phyloP scores from a whole-genome alignment of 1,284 basidiomycete genomes.

The Fomitopsis betulina region DNA sequence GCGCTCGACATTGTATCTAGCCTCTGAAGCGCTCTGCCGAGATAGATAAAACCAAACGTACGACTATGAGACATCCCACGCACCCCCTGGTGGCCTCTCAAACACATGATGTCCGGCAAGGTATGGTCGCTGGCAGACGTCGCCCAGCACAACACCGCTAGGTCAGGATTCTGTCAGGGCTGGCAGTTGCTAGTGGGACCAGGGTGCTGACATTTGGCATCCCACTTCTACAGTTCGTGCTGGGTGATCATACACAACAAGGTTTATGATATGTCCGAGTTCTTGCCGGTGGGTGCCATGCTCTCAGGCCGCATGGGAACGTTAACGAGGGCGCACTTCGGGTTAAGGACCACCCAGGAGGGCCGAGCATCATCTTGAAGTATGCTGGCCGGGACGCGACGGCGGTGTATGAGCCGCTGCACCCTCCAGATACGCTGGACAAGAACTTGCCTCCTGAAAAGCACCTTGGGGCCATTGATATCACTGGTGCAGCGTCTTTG shows the following conservation, averaged over 20 bases:
- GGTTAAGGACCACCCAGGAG: conserved; percentile 76
- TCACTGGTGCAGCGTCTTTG: conserved; percentile 42
- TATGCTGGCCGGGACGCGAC: conserved; percentile 82
- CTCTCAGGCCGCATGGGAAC: not conserved
- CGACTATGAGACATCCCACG: not conserved
- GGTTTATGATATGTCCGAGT: conserved; percentile 85
- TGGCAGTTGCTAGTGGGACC: not conserved
- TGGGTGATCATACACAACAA: conserved; percentile 83
- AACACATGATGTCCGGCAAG: not conserved
- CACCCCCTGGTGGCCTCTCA: not conserved
- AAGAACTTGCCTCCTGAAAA: conserved; percentile 60
- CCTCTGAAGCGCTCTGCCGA: not conserved
- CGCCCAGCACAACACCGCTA: not conserved
- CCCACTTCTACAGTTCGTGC: conserved; percentile 49
- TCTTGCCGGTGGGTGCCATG: conserved; percentile 51
- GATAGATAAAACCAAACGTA: not conserved
- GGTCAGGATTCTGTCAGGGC: not conserved
- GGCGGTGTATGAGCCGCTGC: conserved; percentile 65
- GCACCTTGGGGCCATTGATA: conserved; percentile 68
- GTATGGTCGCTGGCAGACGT: not conserved
- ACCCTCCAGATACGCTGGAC: conserved; percentile 66
- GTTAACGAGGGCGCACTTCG: not conserved
- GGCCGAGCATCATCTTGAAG: conserved; percentile 70
- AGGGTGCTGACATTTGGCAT: not conserved
- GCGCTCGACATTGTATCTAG: not conserved